phyloP scores from a whole-genome alignment of 2,329 filamentous ascomycete species.

The Scytalidium lignicola region DNA sequence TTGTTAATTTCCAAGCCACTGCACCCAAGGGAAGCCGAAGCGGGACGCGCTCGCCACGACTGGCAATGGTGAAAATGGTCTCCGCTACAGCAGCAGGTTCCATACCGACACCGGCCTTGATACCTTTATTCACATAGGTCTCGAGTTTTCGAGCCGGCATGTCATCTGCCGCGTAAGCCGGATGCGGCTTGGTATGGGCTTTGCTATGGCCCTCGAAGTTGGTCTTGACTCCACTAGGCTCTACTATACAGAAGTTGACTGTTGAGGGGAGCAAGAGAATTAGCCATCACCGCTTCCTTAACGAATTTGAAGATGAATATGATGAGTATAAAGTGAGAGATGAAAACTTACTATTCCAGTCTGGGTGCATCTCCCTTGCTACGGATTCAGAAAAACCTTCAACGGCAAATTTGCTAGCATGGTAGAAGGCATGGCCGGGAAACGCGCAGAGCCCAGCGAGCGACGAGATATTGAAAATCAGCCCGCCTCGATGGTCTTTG shows the following conservation, averaged over 20 bases:
- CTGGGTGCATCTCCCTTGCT: slow-evolving; percentile 29
- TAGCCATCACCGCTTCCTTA: too few species aligned
- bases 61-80: slow-evolving; percentile 17
- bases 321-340: slow-evolving; percentile 18
- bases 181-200: slow-evolving; percentile 14
- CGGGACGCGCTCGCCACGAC: slow-evolving; percentile 18
- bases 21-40: slow-evolving; percentile 18
- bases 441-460: slow-evolving; percentile 32
- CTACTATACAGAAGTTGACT: slow-evolving; percentile 36
- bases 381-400: slow-evolving; percentile 33
- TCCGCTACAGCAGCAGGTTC: slow-evolving; percentile 18
- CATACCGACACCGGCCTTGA: slow-evolving; percentile 15
- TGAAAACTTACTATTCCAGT: slow-evolving; percentile 29
- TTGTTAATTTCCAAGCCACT: slow-evolving; percentile 19
- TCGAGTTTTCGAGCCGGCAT: slow-evolving; percentile 27
- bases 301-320: too few species aligned
- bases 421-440: slow-evolving; percentile 34
- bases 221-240: slow-evolving; percentile 37
- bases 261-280: slow-evolving; percentile 34
- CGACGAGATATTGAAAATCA: slow-evolving; percentile 37
- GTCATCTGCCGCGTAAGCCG: slow-evolving; percentile 22
- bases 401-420: slow-evolving; percentile 37
- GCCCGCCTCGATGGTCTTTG: slow-evolving; percentile 27
- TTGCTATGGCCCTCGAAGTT: slow-evolving; percentile 34
- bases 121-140: slow-evolving; percentile 14